phyloP scores from a whole-genome alignment of 169 alveolate genomes.

The Babesia caballi region DNA sequence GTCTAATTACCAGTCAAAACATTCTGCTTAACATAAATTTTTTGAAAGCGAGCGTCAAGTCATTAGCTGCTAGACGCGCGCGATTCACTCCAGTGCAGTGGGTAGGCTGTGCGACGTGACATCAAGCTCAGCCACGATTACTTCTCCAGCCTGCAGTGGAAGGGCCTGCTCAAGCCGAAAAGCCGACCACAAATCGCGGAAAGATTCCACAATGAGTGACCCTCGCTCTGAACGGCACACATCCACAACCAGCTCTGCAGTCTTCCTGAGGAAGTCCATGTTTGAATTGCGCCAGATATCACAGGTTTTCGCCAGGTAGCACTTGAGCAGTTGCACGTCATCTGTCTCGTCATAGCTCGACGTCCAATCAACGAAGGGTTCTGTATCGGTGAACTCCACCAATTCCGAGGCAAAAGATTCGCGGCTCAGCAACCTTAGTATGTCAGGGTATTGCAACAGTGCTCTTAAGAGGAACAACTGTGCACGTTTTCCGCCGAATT shows the following conservation, averaged over 20 bases:
- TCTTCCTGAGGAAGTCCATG: slow-evolving; percentile 10
- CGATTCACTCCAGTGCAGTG: not conserved
- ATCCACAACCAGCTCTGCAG: slow-evolving; percentile 41
- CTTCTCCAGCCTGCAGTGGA: not conserved
- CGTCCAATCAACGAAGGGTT: slow-evolving; percentile 33
- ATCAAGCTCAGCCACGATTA: slow-evolving; percentile 50
- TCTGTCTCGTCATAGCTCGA: not conserved
- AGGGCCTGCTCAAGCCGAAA: slow-evolving; percentile 18
- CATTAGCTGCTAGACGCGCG: too few relatives aligned
- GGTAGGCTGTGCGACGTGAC: slow-evolving; percentile 49
- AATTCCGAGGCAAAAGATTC: slow-evolving; percentile 13
- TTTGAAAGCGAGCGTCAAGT: too few relatives aligned
- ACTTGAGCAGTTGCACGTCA: slow-evolving; percentile 20
- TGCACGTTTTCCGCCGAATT: slow-evolving; percentile 11
- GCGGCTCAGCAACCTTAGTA: slow-evolving; percentile 13
- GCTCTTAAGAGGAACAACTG: slow-evolving; percentile 32
- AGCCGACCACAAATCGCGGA: slow-evolving; percentile 39
- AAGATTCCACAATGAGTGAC: slow-evolving; percentile 2
- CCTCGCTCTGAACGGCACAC: slow-evolving; percentile 19
- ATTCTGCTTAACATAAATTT: too few relatives aligned
- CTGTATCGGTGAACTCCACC: not conserved
- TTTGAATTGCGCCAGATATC: slow-evolving; percentile 49
- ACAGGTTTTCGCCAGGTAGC: slow-evolving; percentile 44
- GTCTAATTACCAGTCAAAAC: too few relatives aligned
- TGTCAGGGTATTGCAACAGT: slow-evolving; percentile 36